Conservation (phyloP, 2,329 filamentous ascomycete genomes). For the Tolypocladium inflatum region DNA sequence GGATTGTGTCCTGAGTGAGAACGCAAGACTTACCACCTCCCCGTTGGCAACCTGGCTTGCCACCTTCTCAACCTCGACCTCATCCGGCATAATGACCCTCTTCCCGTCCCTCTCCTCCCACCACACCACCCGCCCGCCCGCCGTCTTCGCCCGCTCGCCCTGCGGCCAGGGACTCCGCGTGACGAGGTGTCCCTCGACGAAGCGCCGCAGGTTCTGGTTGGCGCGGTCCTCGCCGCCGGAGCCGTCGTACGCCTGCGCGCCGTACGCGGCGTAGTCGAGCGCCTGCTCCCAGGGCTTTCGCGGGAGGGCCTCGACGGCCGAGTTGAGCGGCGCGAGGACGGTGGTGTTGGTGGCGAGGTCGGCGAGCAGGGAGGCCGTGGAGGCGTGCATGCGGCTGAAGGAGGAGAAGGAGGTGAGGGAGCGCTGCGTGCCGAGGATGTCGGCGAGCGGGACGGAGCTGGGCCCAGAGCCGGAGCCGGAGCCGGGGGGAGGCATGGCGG, state of each 20-base stretch:
- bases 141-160: conserved; percentile 53
- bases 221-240: conserved; percentile 67
- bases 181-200: conserved; percentile 82
- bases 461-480: conserved; percentile 11
- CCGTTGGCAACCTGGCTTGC: conserved; percentile 76
- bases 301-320: conserved; percentile 65
- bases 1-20: neutral
- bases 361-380: conserved; percentile 60
- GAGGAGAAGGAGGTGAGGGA: conserved; percentile 77
- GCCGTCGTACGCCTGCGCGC: conserved; percentile 66
- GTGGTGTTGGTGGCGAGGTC: conserved; percentile 63
- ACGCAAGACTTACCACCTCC: conserved; percentile 49
- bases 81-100: conserved; percentile 67
- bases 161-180: conserved; percentile 66
- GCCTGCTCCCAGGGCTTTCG: conserved; percentile 82
- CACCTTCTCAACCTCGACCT: conserved; percentile 66
- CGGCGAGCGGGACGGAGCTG: conserved; percentile 60
- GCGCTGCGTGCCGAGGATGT: conserved; percentile 73
- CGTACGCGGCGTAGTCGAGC: conserved; percentile 58
- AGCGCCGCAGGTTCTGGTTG: conserved; percentile 62
- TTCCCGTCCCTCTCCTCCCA: conserved; percentile 67
- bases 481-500: conserved; percentile 11
- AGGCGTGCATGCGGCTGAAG: conserved; percentile 65
- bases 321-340: conserved; percentile 80
- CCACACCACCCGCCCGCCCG: conserved; percentile 59